A percentile compares a stretch with the other conserved stretches of the same genome.
phyloP scores from a whole-genome alignment of 768 basidiomycete genomes.

The Pulveroboletus frians region DNA sequence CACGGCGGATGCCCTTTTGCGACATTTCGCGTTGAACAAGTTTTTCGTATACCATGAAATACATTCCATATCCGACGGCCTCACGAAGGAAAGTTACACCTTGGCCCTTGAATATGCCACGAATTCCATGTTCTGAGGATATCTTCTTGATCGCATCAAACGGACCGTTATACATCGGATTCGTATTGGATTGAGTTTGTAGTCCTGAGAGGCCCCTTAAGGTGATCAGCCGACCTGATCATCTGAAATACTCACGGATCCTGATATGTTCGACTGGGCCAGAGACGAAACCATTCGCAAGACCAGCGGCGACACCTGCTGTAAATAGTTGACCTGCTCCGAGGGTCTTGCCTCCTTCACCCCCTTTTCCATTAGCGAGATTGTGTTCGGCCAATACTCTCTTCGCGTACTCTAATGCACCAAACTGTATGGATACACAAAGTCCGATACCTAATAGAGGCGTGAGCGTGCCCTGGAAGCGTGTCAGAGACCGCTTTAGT shows the following conservation, averaged over 20 bases:
- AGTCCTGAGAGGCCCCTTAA: conserved; percentile 49
- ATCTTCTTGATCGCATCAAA: conserved; percentile 87
- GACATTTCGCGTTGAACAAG: conserved; percentile 82
- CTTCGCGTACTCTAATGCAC: conserved; percentile 81
- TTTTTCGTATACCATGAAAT: conserved; percentile 92
- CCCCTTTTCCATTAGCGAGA: conserved; percentile 50
- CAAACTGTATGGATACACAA: conserved; percentile 96
- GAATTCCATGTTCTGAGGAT: conserved; percentile 64
- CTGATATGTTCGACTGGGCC: conserved; percentile 97
- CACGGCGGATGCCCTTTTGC: conserved; percentile 63
- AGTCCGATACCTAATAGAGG: conserved; percentile 89
- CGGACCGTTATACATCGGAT: conserved; percentile 77
- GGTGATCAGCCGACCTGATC: background rate
- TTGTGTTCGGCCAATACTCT: conserved; percentile 70
- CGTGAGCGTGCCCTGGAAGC: conserved; percentile 74
- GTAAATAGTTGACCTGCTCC: conserved; percentile 60
- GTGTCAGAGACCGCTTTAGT: conserved; percentile 1
- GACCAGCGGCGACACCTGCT: conserved; percentile 79
- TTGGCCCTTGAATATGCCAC: conserved; percentile 92
- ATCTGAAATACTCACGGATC: conserved; percentile 40
- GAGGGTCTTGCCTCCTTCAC: conserved; percentile 58
- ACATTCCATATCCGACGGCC: conserved; percentile 75
- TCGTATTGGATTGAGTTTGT: conserved; percentile 81
- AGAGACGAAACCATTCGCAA: conserved; percentile 89
- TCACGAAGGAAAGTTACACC: conserved; percentile 82